A percentile compares a stretch with the other conserved stretches of the same genome.
Conservation (phyloP, 495 filamentous ascomycete species). For the Clavariopsis aquatica region DNA sequence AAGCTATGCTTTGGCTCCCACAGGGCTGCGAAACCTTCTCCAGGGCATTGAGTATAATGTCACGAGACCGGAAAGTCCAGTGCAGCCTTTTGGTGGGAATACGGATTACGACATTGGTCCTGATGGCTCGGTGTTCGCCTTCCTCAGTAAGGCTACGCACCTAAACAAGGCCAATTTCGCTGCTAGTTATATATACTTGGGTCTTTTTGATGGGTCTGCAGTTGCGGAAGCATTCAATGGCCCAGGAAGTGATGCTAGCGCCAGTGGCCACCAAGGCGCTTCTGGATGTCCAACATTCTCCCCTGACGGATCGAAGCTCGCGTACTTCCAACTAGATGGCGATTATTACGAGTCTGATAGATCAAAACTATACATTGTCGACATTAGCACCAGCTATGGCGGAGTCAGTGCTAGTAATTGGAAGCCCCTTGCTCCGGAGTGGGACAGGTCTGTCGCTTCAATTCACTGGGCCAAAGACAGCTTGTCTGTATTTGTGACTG, state of each 20-base stretch:
- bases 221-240: constrained; percentile 47
- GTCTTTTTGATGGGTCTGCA: constrained; percentile 54
- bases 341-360: constrained; percentile 78
- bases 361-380: constrained; percentile 65
- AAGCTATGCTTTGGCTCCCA: constrained; percentile 23
- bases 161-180: constrained; percentile 78
- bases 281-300: constrained; percentile 73
- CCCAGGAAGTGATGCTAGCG: constrained; percentile 47
- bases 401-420: constrained; percentile 16
- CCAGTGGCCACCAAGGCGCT: constrained; percentile 56
- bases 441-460: constrained; percentile 25
- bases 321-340: constrained; percentile 71
- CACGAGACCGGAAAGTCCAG: constrained; percentile 47
- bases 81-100: constrained; percentile 60
- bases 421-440: constrained; percentile 24
- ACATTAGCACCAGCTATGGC: constrained; percentile 2
- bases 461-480: constrained; percentile 39
- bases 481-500: constrained; percentile 35
- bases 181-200: constrained; percentile 72
- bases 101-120: constrained; percentile 60
- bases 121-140: constrained; percentile 58
- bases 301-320: constrained; percentile 68
- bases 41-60: constrained; percentile 48
- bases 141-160: constrained; percentile 79
- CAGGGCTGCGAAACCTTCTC: constrained; percentile 49